Evolutionary conservation across 768 basidiomycete genomes (phyloP), one percentile per base, ranked within the genome.

Genomic region (Boletus subcaerulescens): DNA sequence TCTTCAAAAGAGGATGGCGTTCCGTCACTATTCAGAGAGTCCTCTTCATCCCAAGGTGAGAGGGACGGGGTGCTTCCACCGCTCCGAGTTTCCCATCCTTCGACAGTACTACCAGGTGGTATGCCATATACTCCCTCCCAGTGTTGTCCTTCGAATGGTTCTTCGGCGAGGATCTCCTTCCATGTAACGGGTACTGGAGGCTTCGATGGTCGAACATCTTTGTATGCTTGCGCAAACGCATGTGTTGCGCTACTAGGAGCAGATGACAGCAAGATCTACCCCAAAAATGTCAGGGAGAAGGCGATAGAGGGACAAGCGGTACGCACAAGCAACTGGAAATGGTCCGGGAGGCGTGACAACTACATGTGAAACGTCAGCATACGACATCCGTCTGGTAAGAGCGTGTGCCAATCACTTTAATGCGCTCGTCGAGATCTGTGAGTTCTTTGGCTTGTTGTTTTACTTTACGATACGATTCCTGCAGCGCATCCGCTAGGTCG

Each of bases 91-190:
- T 78, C 76, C 66, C 76, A 75, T 33, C 75, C 70, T 45, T 76
- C 73, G 8, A 75, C 66, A 1, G 75, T 76, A 52, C 71, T 74
- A 29, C 83, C 80, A n/a, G 75, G 67, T 26, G 80, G 79, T 24
- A 77, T 66, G 9, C 77, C 85, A 57, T 81, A 82, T n/a, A 81
- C 80, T 1, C 87, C 87, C 63, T 89, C 81, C 90, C 90, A 92
- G 62, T 92, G 91, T 57, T 92, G 84, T 15, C 88, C 91, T 68
- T 92, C 87, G 57, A 90, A 88, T 4, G 90, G 89, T 53, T 92
- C 91, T 62, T 91, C 90, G 1, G 80, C 80, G 15, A 93, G 77
- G 48, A 93, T 92, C n/a, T 83, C 78, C 55, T 78, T 75, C 91
- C 91, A 93, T 4, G 87, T 89, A 8, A 91, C 69, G 1, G 74